A percentile compares a stretch with the other conserved stretches of the same genome.
These are phyloP conservation scores for Lentinula lateritia DNA, from an alignment of 768 basidiomycete species.

Conservation along the genomic window DNA sequence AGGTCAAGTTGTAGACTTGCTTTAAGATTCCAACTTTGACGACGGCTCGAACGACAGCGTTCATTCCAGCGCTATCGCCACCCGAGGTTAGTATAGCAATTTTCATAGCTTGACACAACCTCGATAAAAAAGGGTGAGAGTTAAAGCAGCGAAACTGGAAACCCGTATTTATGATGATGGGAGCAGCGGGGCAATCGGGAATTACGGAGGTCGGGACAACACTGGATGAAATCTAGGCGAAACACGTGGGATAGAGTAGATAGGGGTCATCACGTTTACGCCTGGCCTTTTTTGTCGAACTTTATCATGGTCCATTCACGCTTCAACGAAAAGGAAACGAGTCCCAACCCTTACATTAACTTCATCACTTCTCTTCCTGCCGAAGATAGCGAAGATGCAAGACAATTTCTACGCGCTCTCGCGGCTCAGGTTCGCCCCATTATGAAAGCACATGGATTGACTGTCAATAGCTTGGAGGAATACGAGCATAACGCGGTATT, in stretches of 20 bases:
- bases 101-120: slow-evolving; percentile 48
- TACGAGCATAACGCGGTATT: slow-evolving; percentile 78
- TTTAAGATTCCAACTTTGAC: slow-evolving; percentile 90
- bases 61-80: slow-evolving; percentile 98
- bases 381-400: slow-evolving; percentile 52
- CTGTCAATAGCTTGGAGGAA: slow-evolving; percentile 80
- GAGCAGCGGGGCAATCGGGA: not conserved
- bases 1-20: slow-evolving; percentile 41
- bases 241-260: slow-evolving; percentile 3
- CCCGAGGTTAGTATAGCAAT: slow-evolving; percentile 93
- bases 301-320: slow-evolving; percentile 65
- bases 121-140: not conserved
- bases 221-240: not conserved
- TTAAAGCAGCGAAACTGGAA: not conserved
- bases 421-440: slow-evolving; percentile 80
- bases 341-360: slow-evolving; percentile 74
- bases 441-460: slow-evolving; percentile 77
- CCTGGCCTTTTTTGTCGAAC: not conserved
- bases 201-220: not conserved
- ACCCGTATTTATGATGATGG: not conserved
- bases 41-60: slow-evolving; percentile 88
- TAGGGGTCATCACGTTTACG: not conserved
- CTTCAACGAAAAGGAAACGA: slow-evolving; percentile 61
- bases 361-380: slow-evolving; percentile 60
- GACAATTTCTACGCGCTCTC: slow-evolving; percentile 68